A percentile compares a stretch with the other conserved stretches of the same genome.
These are phyloP conservation scores for Hanseniaspora uvarum DNA, from an alignment of 1,139 yeast genomes.

Conservation along the genomic window DNA sequence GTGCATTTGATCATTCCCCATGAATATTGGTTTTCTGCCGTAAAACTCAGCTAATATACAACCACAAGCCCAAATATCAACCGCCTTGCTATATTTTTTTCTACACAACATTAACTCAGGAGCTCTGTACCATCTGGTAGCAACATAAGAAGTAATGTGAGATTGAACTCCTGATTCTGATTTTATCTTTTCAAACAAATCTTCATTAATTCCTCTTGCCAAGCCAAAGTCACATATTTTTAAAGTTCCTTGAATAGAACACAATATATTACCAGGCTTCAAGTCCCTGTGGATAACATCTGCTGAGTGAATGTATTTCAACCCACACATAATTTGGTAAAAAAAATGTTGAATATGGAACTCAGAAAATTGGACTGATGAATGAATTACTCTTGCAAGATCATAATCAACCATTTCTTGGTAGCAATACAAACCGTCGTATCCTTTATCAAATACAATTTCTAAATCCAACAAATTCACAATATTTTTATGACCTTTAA, in stretches of 20 bases:
- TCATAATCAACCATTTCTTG: slow-evolving; percentile 76
- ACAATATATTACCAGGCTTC: slow-evolving; percentile 74
- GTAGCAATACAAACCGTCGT: slow-evolving; percentile 76
- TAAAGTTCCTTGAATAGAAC: slow-evolving; percentile 57
- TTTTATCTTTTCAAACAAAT: slow-evolving; percentile 31
- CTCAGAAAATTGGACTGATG: slow-evolving; percentile 68
- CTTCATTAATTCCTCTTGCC: slow-evolving; percentile 60
- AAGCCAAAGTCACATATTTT: slow-evolving; percentile 84
- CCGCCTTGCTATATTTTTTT: slow-evolving; percentile 44
- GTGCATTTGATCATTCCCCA: slow-evolving; percentile 55
- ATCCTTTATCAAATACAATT: slow-evolving; percentile 52
- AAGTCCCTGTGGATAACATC: slow-evolving; percentile 76
- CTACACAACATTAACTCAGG: slow-evolving; percentile 73
- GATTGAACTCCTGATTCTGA: slow-evolving; percentile 21
- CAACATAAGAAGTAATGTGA: slow-evolving; percentile 75
- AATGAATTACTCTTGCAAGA: slow-evolving; percentile 65
- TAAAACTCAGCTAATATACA: slow-evolving; percentile 69
- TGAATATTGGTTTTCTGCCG: slow-evolving; percentile 62
- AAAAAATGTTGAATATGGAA: slow-evolving; percentile 66
- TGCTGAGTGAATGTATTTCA: slow-evolving; percentile 76
- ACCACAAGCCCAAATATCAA: slow-evolving; percentile 76
- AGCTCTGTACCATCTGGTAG: slow-evolving; percentile 92
- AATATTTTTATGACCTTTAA: slow-evolving; percentile 74
- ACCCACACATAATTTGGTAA: slow-evolving; percentile 71
- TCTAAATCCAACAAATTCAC: slow-evolving; percentile 66